These are phyloP conservation scores for Vitis hybrid DNA, from an alignment of 177 flowering plant species.

Conservation along the genomic window DNA sequence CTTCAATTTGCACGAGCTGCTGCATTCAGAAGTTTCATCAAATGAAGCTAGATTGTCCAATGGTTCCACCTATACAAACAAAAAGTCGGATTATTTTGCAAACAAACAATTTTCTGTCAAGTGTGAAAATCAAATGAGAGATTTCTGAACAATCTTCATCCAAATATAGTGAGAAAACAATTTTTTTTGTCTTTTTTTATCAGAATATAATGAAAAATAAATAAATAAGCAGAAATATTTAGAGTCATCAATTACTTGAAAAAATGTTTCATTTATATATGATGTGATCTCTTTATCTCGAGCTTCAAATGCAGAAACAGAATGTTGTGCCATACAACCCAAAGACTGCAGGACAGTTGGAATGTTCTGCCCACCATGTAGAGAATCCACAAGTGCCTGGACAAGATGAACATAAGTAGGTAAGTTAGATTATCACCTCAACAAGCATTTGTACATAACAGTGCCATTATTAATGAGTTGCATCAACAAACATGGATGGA, in stretches of 20 bases:
- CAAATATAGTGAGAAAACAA: background rate
- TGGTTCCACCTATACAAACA: slow-evolving; percentile 35
- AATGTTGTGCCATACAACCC: slow-evolving; percentile 78
- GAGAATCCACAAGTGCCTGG: slow-evolving; percentile 73
- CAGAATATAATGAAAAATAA: slow-evolving; percentile 1
- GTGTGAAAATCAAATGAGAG: background rate
- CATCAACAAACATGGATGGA: background rate
- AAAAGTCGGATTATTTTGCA: background rate
- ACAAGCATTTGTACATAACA: slow-evolving; percentile 1
- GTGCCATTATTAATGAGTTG: background rate
- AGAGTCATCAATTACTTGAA: slow-evolving; percentile 31
- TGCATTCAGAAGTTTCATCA: slow-evolving; percentile 36
- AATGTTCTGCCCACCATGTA: slow-evolving; percentile 43
- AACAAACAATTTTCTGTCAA: slow-evolving; percentile 1
- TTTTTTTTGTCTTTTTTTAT: background rate
- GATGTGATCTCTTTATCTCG: slow-evolving; percentile 43
- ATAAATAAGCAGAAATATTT: background rate
- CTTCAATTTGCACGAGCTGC: slow-evolving; percentile 56
- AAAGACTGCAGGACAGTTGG: slow-evolving; percentile 86
- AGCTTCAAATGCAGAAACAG: slow-evolving; percentile 45
- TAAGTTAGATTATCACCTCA: background rate
- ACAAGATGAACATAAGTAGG: slow-evolving; percentile 10
- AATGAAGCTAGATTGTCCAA: slow-evolving; percentile 19
- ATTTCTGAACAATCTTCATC: background rate
- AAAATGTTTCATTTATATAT: slow-evolving; percentile 41